Conservation (phyloP, 192 early-diverging fungal species). For the Backusella tarrabulga region DNA sequence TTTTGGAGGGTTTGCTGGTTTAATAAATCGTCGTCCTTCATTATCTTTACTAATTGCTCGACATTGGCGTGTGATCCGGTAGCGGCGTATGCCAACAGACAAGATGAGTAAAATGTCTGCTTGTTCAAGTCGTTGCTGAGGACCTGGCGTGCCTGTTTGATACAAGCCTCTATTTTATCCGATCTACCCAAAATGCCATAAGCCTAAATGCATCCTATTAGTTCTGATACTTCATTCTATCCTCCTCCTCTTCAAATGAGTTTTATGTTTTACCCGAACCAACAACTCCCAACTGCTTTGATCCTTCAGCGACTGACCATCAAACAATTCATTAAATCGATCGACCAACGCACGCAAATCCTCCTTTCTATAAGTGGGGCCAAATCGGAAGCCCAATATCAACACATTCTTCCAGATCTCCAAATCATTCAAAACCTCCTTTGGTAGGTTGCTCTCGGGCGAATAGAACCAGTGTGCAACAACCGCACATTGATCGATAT, state of each 20-base stretch:
- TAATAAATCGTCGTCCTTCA: not conserved
- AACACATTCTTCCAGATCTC: conserved; percentile 27
- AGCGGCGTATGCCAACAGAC: conserved; percentile 17
- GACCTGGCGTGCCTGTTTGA: not conserved
- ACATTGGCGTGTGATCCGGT: conserved; percentile 9
- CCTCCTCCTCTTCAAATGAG: not conserved
- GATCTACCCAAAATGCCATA: conserved; percentile 7
- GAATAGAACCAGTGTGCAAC: conserved; percentile 25
- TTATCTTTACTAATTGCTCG: not conserved
- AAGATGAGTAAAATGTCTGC: not conserved
- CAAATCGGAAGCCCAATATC: conserved; percentile 22
- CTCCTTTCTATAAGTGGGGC: conserved; percentile 5
- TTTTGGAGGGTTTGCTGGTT: not conserved
- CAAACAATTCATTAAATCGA: conserved; percentile 14
- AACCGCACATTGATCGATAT: conserved; percentile 17
- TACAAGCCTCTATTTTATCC: not conserved
- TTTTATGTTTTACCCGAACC: conserved; percentile 21
- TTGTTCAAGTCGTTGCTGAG: not conserved
- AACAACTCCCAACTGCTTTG: conserved; percentile 17
- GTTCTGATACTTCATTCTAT: not conserved
- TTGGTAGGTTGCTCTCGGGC: not conserved
- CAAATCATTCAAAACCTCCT: conserved; percentile 2
- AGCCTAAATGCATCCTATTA: not conserved
- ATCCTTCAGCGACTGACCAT: conserved; percentile 1
- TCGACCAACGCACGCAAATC: conserved; percentile 20